Evolutionary conservation across 495 filamentous ascomycete species (phyloP), one percentile per base, ranked within the genome.

Genomic region (Xylaria curta): DNA sequence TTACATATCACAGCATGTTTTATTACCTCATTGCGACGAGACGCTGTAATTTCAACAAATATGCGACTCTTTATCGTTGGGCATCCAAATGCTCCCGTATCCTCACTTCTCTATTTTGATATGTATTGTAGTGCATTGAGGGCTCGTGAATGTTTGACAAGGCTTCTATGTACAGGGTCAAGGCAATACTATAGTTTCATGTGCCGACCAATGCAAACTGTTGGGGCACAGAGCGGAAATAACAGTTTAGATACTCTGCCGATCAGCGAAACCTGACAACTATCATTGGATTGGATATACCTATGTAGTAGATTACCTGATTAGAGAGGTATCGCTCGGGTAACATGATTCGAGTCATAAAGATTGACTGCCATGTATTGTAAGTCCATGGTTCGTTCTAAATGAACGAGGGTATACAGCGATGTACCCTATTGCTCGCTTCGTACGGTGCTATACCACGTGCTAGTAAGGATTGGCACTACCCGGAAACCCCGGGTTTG

Each of bases 401-500:
- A 38, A 62, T 44, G 36, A 42, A 62, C 26, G 21, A 10, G 53
- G 4, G 21, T 28, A 54, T 13, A 59, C 12, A n/a, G n/a, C n/a
- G n/a, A n/a, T 40, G 28, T 66, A 33, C 33, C 47, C 47, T 10
- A 33, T 58, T 5, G 2, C 2, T 42, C 12, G 51, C 38, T 26
- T 36, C 54, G 21, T 44, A 69, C 44, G 44, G 17, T 10, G 28
- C 42, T 17, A 21, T 61, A 46, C 68, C 68, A 69, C 58, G 68
- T 69, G 68, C 58, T 62, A 15, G 68, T 69, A 69, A 21, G 58
- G 68, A 59, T 68, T 44, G 53, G 24, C 26, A 17, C n/a, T 21
- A 33, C 58, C 33, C 42, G 61, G 61, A 64, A 40, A 28, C 42
- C 42, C 61, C 61, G 24, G 42, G 24, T 46, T 64, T 17, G 21